Conservation (phyloP, 371 early-diverging fungal genomes). For the Zychaea mexicana region DNA sequence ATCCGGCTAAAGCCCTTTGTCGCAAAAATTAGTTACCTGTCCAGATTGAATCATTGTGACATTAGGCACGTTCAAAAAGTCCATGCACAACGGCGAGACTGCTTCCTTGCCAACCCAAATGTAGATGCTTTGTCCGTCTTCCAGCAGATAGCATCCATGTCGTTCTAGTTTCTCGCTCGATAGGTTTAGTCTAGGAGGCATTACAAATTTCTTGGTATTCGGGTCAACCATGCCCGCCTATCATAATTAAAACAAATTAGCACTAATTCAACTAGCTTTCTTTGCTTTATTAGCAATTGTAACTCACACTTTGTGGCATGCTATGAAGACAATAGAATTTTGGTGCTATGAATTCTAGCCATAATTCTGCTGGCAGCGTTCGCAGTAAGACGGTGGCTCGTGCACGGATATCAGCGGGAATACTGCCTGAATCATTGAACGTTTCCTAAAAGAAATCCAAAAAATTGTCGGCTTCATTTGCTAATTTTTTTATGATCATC, state of each 20-base stretch:
- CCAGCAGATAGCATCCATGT: slow-evolving; percentile 75
- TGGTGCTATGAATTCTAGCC: slow-evolving; percentile 51
- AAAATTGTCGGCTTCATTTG: background rate
- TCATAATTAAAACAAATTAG: slow-evolving; percentile 20
- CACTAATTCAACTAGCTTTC: background rate
- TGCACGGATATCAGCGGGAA: slow-evolving; percentile 60
- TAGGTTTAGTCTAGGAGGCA: slow-evolving; percentile 66
- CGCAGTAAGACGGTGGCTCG: slow-evolving; percentile 58
- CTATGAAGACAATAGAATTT: slow-evolving; percentile 74
- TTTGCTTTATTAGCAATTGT: too few species aligned
- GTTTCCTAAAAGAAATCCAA: slow-evolving; percentile 27
- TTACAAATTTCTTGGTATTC: slow-evolving; percentile 39
- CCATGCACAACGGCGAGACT: slow-evolving; percentile 61
- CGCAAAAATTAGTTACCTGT: slow-evolving; percentile 21
- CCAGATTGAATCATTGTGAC: slow-evolving; percentile 35
- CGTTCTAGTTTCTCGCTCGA: slow-evolving; percentile 77
- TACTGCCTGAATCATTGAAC: slow-evolving; percentile 35
- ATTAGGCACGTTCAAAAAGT: slow-evolving; percentile 53
- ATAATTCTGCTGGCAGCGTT: slow-evolving; percentile 63
- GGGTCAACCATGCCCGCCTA: slow-evolving; percentile 36
- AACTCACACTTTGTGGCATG: slow-evolving; percentile 57
- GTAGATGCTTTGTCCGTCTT: slow-evolving; percentile 66
- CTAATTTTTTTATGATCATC: background rate
- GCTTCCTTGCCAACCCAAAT: slow-evolving; percentile 78
- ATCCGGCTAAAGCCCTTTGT: background rate